Evolutionary conservation across 768 basidiomycete species (phyloP).

Genomic region (Collybiopsis luxurians): DNA sequence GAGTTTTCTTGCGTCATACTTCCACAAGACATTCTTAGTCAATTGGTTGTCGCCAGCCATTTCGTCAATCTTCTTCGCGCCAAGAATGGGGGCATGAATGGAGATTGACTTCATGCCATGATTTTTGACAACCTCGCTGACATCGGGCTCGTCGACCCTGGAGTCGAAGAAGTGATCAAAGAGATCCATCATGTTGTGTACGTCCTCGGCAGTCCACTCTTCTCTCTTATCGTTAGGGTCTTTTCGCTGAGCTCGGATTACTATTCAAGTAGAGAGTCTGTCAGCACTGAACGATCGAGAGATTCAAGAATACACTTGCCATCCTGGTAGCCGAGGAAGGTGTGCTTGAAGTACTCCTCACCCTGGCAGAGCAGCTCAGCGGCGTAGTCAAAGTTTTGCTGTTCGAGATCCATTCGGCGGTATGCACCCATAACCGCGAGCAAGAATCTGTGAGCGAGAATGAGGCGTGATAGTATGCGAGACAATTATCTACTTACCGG

Average conservation of each 20-base stretch:
- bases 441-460: background rate
- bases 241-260: background rate
- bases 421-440: constrained; percentile 6
- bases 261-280: background rate
- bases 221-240: background rate
- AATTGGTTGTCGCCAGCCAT: background rate
- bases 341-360: constrained; percentile 1
- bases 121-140: background rate
- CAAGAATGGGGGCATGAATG: background rate
- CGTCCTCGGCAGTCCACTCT: constrained; percentile 3
- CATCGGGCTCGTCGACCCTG: background rate
- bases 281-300: background rate
- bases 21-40: background rate
- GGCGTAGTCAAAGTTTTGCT: constrained; percentile 6
- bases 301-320: background rate
- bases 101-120: constrained; percentile 1
- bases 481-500: background rate
- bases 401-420: constrained; percentile 3
- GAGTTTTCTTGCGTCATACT: background rate
- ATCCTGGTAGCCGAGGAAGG: background rate
- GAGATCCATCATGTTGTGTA: constrained; percentile 1
- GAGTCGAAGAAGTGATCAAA: constrained; percentile 5
- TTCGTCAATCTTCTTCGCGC: background rate
- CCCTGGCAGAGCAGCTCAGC: constrained; percentile 3
- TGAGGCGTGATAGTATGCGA: too few species aligned